These are phyloP conservation scores for Paramyrothecium roridum DNA, from an alignment of 2,329 filamentous ascomycete genomes.

Conservation along the genomic window DNA sequence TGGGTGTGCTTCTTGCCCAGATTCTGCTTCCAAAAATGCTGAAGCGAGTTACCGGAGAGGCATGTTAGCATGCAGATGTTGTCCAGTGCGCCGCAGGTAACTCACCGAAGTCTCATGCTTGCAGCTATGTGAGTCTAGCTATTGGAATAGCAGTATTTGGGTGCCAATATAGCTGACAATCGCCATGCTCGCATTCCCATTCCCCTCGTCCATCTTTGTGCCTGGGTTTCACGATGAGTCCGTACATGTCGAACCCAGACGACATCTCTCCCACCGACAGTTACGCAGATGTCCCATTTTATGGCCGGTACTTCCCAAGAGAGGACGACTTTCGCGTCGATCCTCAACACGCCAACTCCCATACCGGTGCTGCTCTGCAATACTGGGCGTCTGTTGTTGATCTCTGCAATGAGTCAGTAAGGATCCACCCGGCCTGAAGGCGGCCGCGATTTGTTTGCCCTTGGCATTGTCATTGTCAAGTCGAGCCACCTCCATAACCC, in stretches of 20 bases:
- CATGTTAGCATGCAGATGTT: no score
- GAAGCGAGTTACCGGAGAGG: no score
- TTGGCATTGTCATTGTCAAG: conserved; percentile 36
- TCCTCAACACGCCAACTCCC: conserved; percentile 18
- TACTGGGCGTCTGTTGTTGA: conserved; percentile 28
- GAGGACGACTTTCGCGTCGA: conserved; percentile 10
- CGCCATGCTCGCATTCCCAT: no score
- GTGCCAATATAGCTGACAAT: no score
- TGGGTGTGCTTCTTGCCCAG: no score
- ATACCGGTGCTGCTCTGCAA: conserved; percentile 14
- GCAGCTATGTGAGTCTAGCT: no score
- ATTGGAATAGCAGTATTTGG: no score
- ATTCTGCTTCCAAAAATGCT: no score
- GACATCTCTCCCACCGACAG: conserved; percentile 10
- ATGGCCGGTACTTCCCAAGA: conserved; percentile 11
- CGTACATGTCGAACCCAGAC: conserved; percentile 9
- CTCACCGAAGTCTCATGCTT: no score
- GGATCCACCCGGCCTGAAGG: conserved; percentile 28
- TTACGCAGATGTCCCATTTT: conserved; percentile 12
- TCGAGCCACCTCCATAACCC: conserved; percentile 27
- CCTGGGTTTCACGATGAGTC: conserved; percentile 3
- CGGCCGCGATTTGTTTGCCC: conserved; percentile 37
- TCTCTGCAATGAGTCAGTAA: conserved; percentile 20
- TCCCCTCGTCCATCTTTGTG: no score
- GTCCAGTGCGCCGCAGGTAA: no score